Evolutionary conservation across 495 filamentous ascomycete species (phyloP).

Genomic region (Daldinia caldariorum): DNA sequence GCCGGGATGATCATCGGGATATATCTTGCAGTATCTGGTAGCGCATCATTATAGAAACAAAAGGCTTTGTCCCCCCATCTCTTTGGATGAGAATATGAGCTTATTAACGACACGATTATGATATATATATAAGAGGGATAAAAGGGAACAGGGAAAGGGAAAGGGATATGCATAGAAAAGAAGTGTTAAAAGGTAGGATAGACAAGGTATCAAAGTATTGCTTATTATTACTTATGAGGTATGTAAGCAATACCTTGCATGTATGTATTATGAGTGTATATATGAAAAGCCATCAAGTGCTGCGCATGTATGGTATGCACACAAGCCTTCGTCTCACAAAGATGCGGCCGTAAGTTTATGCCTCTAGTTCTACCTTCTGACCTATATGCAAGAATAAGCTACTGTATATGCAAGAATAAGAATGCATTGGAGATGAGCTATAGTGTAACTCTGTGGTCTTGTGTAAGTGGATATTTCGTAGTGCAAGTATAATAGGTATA

Average conservation of each 20-base stretch:
- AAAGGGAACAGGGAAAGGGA: not conserved
- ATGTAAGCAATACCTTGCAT: slow-evolving; percentile 22
- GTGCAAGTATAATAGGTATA: not conserved
- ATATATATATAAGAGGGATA: not conserved
- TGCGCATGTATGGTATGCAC: slow-evolving; percentile 19
- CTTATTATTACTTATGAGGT: slow-evolving; percentile 18
- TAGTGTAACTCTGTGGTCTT: no score
- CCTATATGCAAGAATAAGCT: no score
- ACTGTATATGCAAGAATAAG: not conserved
- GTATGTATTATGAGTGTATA: slow-evolving; percentile 9
- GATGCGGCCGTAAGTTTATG: slow-evolving; percentile 31
- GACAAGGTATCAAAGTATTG: slow-evolving; percentile 36
- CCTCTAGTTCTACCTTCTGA: slow-evolving; percentile 20
- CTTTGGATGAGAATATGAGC: not conserved
- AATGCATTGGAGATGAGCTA: not conserved
- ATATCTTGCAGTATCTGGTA: slow-evolving; percentile 30
- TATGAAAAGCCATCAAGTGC: slow-evolving; percentile 9
- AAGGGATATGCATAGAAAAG: not conserved
- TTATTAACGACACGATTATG: not conserved
- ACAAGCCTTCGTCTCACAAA: slow-evolving; percentile 34
- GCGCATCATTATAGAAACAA: slow-evolving; percentile 21
- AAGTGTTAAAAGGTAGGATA: slow-evolving; percentile 27
- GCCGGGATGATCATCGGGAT: slow-evolving; percentile 36
- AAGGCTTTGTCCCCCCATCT: not conserved
- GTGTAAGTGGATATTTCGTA: not conserved